Base-by-base conservation (phyloP, 148 eudicot species). In the Cornus florida region DNA sequence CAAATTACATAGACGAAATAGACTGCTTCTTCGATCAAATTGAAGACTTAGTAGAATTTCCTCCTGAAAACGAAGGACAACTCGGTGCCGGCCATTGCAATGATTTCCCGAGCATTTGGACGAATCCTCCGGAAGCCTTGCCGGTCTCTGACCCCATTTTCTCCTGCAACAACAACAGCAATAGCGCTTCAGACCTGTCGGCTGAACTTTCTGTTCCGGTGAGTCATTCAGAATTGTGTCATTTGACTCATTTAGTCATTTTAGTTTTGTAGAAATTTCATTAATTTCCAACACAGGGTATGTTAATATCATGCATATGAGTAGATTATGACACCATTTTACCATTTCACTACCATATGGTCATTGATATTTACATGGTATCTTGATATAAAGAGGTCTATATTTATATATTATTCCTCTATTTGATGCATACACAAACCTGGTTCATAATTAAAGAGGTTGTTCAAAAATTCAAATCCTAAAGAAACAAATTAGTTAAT, bases 181-280 rank as follows among this genome's bases (percentile, higher is more conserved):
- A 78, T 67, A 67, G 80, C 65, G 89, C 87, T 1, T 83, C 98
- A 2, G 93, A 87, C 83, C 90, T 92, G 64, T 89, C 96, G 4
- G 86, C 97, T 2, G 86, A 94, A 69, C 93, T 92, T 71, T 83
- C 94, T 31, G 91, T 94, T 85, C 98, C 97, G 85, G 98, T 94
- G 80, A 89, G 91, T 66, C 22, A 20, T 77, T 22, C n/a, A 31
- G 2, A 19, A 43, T 65, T 10, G 31, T 67, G 14, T 10, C 28
- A 23, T 76, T 35, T 43, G 28, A 28, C 10, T 35, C 28, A 28
- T 28, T 28, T 28, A 28, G 28, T 62, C 20, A 16, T 43, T 5
- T 6, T 8, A 43, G 6, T 19, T 57, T 57, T 19, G 1, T 35
- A 35, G 38, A 35, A 35, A 35, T 35, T 35, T 35, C 38, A 35